These are phyloP conservation scores for Castanopsis chinensis DNA, from an alignment of 306 rosid species.

Conservation along the genomic window DNA sequence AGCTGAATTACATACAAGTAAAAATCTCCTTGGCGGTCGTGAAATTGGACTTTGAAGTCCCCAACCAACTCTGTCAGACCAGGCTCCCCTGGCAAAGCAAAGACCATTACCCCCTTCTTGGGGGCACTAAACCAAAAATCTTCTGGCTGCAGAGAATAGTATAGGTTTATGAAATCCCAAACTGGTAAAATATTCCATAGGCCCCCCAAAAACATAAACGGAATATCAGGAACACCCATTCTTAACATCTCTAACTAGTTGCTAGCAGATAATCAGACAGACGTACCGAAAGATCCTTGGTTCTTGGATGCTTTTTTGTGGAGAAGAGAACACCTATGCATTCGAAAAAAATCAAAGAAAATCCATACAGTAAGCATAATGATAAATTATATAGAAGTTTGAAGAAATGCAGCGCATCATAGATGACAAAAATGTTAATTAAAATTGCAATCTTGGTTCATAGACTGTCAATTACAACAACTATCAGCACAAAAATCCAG, in stretches of 20 bases:
- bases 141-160: slow-evolving; percentile 61
- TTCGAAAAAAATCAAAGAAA: slow-evolving; percentile 23
- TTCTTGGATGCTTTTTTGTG: slow-evolving; percentile 85
- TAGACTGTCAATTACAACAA: neutral
- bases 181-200: slow-evolving; percentile 18
- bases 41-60: slow-evolving; percentile 95
- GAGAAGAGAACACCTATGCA: slow-evolving; percentile 87
- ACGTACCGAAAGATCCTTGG: slow-evolving; percentile 89
- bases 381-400: neutral
- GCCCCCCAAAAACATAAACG: neutral
- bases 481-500: neutral
- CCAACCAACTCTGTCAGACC: slow-evolving; percentile 89
- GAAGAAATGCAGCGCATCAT: neutral
- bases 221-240: slow-evolving; percentile 18
- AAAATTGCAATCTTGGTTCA: neutral
- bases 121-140: slow-evolving; percentile 97
- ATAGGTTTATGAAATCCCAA: neutral
- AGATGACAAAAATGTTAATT: neutral
- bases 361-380: slow-evolving; percentile 5
- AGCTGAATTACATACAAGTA: slow-evolving; percentile 60
- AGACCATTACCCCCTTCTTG: slow-evolving; percentile 97
- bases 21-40: slow-evolving; percentile 96
- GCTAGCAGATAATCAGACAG: slow-evolving; percentile 22
- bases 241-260: slow-evolving; percentile 12
- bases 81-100: slow-evolving; percentile 95